phyloP scores from a whole-genome alignment of 805 yeast genomes.

The Scheffersomyces coipomensis region DNA sequence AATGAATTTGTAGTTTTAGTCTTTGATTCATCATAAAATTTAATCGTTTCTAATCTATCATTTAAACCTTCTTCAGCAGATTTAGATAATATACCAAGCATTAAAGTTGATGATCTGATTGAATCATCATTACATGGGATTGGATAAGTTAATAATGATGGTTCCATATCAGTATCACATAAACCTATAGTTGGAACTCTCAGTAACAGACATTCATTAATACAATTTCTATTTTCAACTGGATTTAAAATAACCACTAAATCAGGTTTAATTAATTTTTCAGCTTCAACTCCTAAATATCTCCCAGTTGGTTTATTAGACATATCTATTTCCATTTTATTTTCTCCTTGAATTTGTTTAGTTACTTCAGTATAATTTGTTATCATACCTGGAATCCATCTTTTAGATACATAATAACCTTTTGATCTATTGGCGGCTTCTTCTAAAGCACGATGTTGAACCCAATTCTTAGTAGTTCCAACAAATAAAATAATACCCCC shows the following conservation, averaged over 20 bases:
- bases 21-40: conserved; percentile 10
- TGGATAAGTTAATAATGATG: conserved; percentile 86
- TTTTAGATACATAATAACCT: conserved; percentile 77
- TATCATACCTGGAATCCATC: conserved; percentile 95
- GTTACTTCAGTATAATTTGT: conserved; percentile 78
- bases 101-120: conserved; percentile 71
- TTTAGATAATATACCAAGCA: conserved; percentile 78
- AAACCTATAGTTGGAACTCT: conserved; percentile 92
- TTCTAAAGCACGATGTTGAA: conserved; percentile 67
- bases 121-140: conserved; percentile 97
- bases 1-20: conserved; percentile 1
- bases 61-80: conserved; percentile 81
- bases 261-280: conserved; percentile 77
- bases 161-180: conserved; percentile 92
- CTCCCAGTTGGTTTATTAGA: conserved; percentile 66
- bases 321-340: conserved; percentile 65
- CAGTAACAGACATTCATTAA: conserved; percentile 76
- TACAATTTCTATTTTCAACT: conserved; percentile 74
- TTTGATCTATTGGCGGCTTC: conserved; percentile 74
- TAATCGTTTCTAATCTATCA: conserved; percentile 43
- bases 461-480: conserved; percentile 71
- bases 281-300: conserved; percentile 46
- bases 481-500: conserved; percentile 86
- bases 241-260: conserved; percentile 85
- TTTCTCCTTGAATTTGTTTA: conserved; percentile 43